Evolutionary conservation across 768 basidiomycete genomes (phyloP).

Genomic region (Fibroporia radiculosa): DNA sequence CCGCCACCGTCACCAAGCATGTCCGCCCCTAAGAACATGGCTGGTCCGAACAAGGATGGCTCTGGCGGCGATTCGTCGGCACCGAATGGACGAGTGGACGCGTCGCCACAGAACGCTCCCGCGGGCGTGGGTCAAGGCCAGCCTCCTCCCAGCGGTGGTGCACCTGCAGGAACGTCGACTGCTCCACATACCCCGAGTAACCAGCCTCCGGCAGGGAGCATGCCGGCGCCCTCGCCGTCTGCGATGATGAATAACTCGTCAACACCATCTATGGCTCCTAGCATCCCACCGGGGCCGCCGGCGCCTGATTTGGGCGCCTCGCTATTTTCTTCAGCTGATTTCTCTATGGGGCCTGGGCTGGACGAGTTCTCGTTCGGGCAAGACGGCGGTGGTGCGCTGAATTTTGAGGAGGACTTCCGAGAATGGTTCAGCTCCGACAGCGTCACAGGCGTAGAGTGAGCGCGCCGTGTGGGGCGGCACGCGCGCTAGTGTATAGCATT

Average conservation of each 20-base stretch:
- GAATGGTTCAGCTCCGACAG: constrained; percentile 63
- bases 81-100: constrained; percentile 13
- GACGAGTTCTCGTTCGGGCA: constrained; percentile 37
- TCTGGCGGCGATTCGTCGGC: constrained; percentile 2
- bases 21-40: constrained; percentile 12
- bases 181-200: constrained; percentile 32
- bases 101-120: constrained; percentile 18
- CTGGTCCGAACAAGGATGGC: constrained; percentile 9
- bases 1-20: constrained; percentile 48
- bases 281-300: constrained; percentile 14
- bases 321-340: constrained; percentile 28
- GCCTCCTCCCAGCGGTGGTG: constrained; percentile 2
- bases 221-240: constrained; percentile 32
- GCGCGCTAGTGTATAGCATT: background rate
- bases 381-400: constrained; percentile 34
- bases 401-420: constrained; percentile 69
- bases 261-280: constrained; percentile 11
- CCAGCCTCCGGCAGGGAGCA: constrained; percentile 16
- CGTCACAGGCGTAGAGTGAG: background rate
- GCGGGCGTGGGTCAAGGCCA: constrained; percentile 8
- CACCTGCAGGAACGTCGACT: constrained; percentile 16
- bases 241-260: constrained; percentile 22
- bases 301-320: constrained; percentile 7
- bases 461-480: background rate
- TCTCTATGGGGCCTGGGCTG: constrained; percentile 32